Base-by-base conservation (phyloP, 2,329 filamentous ascomycete species). In the Neodidymelliopsis sp. region DNA sequence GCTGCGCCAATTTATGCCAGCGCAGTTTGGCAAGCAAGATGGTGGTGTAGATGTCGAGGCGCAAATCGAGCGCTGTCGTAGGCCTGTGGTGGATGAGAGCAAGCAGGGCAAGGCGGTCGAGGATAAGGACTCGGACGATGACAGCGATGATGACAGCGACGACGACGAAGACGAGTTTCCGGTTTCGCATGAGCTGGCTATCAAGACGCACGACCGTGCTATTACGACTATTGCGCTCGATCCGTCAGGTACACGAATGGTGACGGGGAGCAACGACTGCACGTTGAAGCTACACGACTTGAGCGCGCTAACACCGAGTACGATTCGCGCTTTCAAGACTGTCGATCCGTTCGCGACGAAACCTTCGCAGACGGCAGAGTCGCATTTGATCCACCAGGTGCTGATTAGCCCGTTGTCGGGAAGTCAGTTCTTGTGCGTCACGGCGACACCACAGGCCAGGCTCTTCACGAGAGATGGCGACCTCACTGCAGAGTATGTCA, bases 241-340 rank as follows among this genome's bases (percentile, higher is more conserved):
- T 74, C 86, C 90, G 0, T 86, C 91, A 0, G 94, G 94, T 9
- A 87, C 87, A 35, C 84, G 94, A 62, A 78, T 99, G 68, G 85
- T 93, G 36, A 94, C 91, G n/a, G 92, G 89, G 16, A 97, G 92
- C 4, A 89, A 88, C 53, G 94, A 99, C 74, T 95, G 91, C 72
- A 90, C 85, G 1, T 78, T 97, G 64, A 97, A 97, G 69, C 80
- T 99, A 13, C 91, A 97, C 75, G 93, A 99, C 70, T 96, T 99
- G 71, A 86, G 92, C 2, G 90, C 92, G 35, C 95, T 99, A 88
- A 97, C 93, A 0, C 91, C 92, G 2, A 94, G 91, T 4, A 97
- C 94, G 0, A 82, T 99, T 40, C 89, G 93, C 62, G 91, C 94
- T 1, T 99, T 99, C 81, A 91, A 91, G 67, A 92, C 87, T 7